Conservation (phyloP, 768 basidiomycete species). For the Trametes gibbosa region DNA sequence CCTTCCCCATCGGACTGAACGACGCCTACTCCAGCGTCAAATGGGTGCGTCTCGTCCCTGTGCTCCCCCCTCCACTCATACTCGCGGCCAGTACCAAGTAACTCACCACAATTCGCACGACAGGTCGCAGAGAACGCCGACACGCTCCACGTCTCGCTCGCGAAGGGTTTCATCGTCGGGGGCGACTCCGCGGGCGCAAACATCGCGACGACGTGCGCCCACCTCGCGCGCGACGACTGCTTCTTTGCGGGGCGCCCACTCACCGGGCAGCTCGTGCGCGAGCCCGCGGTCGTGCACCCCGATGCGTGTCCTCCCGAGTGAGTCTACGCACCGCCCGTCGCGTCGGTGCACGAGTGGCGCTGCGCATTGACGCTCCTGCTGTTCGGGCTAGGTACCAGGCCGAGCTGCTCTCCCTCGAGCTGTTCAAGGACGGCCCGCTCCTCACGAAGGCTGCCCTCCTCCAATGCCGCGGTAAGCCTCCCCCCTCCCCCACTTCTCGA, state of each 20-base stretch:
- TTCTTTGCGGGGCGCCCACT: conserved; percentile 15
- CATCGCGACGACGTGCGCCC: conserved; percentile 20
- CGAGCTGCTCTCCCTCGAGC: conserved; percentile 11
- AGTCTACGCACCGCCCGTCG: neutral
- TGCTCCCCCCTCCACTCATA: neutral
- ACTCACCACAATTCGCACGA: neutral
- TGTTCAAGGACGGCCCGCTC: conserved; percentile 21
- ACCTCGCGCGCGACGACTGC: conserved; percentile 23
- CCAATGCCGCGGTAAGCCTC: neutral
- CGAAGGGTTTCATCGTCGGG: conserved; percentile 26
- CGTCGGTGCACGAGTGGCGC: neutral
- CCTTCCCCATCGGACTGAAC: conserved; percentile 23
- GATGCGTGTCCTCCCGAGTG: neutral
- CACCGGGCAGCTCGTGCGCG: conserved; percentile 26
- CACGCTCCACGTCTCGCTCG: conserved; percentile 8
- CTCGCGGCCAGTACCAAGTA: neutral
- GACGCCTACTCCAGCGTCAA: conserved; percentile 26
- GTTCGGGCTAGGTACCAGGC: neutral
- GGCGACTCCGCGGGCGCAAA: conserved; percentile 26
- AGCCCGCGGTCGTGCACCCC: conserved; percentile 9
- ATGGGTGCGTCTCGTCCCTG: conserved; percentile 19
- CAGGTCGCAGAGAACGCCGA: conserved; percentile 11
- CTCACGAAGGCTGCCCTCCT: conserved; percentile 2
- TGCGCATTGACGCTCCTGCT: neutral
- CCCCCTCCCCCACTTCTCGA: no score